Conservation (phyloP, 1,139 yeast species). For the Candida sp. region DNA sequence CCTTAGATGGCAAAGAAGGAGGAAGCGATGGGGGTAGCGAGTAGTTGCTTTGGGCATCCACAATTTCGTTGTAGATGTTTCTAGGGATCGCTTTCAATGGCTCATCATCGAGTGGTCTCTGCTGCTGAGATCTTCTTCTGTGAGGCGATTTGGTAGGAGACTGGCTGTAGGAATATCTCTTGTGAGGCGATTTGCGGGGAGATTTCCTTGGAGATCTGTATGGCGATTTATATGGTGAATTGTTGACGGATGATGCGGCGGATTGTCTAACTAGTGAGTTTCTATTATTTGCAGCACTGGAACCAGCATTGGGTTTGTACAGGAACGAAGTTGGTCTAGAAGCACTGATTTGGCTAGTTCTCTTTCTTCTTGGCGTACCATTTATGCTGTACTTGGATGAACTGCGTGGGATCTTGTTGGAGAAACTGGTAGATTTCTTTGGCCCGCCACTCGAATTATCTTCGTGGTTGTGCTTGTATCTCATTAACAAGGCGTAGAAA, state of each 20-base stretch:
- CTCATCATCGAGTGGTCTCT: conserved; percentile 5
- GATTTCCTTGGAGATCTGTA: conserved; percentile 23
- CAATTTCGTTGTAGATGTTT: conserved; percentile 51
- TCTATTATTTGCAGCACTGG: conserved; percentile 15
- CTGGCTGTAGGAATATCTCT: conserved; percentile 14
- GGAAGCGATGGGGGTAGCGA: conserved; percentile 31
- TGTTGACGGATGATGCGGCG: conserved; percentile 31
- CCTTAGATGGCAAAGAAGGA: conserved; percentile 49
- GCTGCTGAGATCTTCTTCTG: conserved; percentile 3
- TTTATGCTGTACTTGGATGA: conserved; percentile 21
- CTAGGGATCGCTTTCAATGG: conserved; percentile 44
- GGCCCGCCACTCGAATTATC: conserved; percentile 26
- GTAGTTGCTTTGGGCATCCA: conserved; percentile 37
- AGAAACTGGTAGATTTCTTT: conserved; percentile 20
- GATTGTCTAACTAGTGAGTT: conserved; percentile 23
- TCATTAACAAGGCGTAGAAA: conserved; percentile 66
- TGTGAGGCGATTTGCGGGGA: conserved; percentile 21
- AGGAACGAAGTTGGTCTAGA: conserved; percentile 64
- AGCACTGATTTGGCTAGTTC: conserved; percentile 56
- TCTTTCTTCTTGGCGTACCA: conserved; percentile 43
- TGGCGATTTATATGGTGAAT: conserved; percentile 31
- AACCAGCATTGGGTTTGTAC: conserved; percentile 19
- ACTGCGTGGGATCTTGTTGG: conserved; percentile 21
- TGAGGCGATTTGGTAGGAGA: conserved; percentile 30
- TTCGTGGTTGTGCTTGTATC: conserved; percentile 56